Evolutionary conservation across 352 stramenopile genomes (phyloP), one percentile per base, ranked within the genome.

Genomic region (Phytophthora uliginosa): DNA sequence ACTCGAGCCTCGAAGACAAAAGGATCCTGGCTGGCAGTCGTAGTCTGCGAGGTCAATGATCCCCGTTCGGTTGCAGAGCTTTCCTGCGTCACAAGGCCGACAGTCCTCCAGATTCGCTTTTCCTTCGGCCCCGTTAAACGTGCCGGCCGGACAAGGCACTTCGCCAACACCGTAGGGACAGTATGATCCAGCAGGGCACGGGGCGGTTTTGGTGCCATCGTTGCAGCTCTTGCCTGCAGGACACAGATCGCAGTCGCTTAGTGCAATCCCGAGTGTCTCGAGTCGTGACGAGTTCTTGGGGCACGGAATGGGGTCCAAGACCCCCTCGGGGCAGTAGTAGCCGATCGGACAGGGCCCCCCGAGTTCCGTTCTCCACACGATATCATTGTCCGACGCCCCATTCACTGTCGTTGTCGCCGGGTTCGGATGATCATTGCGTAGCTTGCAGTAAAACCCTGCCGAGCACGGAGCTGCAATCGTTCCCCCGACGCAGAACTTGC

Each of bases 211-310:
- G 2, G 85, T 88, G 7, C 92, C 91, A 22, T 89, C 81, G 5
- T 86, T 74, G 52, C 95, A 99, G 47, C 84, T 97, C 71, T 89
- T 96, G 6, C 95, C 95, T 15, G 86, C 84, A n/a, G 89, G 84
- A 71, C 95, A 98, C 7, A 75, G 75, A 0, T 79, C 86, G 42
- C 89, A 95, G 58, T 95, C 86, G n/a, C 82, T 79, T 17, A 89
- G 33, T 17, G 76, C 83, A 33, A 79, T 72, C 0, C 79, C 86
- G n/a, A 86, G 73, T 0, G 73, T 85, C 50, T 90, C 74, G 2
- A 94, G 54, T 0, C 84, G 74, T 42, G 89, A 88, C 4, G 81
- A 85, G 7, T 79, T 83, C 26, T 81, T 89, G 9, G 84, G 84
- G 24, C 86, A 97, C 0, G 90, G 81, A 50, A 91, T 75, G 10